These are phyloP conservation scores for Conticribra weissflogii DNA, from an alignment of 108 stramenopile genomes.

Conservation along the genomic window DNA sequence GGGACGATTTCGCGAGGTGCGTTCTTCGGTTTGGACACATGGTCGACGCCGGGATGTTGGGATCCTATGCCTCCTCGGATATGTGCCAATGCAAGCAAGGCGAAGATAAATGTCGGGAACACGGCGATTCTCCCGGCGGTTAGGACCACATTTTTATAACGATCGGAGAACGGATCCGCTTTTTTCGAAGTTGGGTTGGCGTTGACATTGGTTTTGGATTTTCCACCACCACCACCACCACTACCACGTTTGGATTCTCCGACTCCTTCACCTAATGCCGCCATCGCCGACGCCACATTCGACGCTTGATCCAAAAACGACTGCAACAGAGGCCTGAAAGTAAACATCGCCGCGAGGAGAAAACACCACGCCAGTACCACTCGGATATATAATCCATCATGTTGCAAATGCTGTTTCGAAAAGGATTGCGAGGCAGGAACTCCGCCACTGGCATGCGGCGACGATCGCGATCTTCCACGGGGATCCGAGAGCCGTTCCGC, in stretches of 20 bases:
- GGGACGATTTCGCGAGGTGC: slow-evolving; percentile 7
- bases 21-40: slow-evolving; percentile 22
- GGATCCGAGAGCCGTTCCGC: slow-evolving; percentile 20
- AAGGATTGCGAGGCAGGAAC: slow-evolving; percentile 14
- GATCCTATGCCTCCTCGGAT: slow-evolving; percentile 40
- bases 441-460: too few relatives aligned
- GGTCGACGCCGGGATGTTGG: slow-evolving; percentile 34
- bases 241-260: not conserved
- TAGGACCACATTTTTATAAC: slow-evolving; percentile 31
- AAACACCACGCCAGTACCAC: slow-evolving; percentile 38
- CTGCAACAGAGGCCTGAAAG: slow-evolving; percentile 39
- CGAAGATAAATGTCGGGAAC: slow-evolving; percentile 42
- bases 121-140: slow-evolving; percentile 34
- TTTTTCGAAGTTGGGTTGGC: not conserved
- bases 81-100: slow-evolving; percentile 33
- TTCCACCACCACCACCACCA: not conserved
- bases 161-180: slow-evolving; percentile 33
- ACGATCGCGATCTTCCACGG: slow-evolving; percentile 1
- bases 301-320: slow-evolving; percentile 44
- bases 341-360: slow-evolving; percentile 28
- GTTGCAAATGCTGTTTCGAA: slow-evolving; percentile 36
- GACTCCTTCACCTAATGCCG: slow-evolving; percentile 9
- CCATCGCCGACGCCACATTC: slow-evolving; percentile 28
- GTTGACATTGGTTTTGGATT: not conserved
- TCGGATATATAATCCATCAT: slow-evolving; percentile 37